Conservation (phyloP, 2,329 filamentous ascomycete species). For the Beauveria sp. region DNA sequence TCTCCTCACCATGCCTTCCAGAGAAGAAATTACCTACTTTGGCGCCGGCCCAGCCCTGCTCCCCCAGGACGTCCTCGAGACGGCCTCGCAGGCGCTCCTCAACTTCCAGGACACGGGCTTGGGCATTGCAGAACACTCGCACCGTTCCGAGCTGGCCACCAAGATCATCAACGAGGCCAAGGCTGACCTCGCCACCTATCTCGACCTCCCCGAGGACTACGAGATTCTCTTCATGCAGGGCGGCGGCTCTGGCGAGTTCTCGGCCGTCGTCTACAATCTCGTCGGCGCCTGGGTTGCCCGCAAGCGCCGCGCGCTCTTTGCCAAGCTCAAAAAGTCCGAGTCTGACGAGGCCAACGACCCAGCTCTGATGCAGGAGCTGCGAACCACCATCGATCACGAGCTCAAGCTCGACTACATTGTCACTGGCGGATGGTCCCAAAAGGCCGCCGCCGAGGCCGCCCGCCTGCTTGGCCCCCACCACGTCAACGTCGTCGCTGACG, state of each 20-base stretch:
- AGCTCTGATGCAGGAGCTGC: constrained; percentile 48
- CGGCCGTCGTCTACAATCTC: constrained; percentile 75
- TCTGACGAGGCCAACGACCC: constrained; percentile 39
- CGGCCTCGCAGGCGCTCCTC: constrained; percentile 66
- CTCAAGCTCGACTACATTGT: constrained; percentile 84
- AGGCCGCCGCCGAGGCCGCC: constrained; percentile 76
- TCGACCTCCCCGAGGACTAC: constrained; percentile 80
- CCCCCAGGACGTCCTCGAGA: constrained; percentile 72
- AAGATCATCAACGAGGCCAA: constrained; percentile 75
- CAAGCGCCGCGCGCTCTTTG: constrained; percentile 51
- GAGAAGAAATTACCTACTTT: constrained; percentile 75
- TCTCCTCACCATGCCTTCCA: constrained; percentile 51
- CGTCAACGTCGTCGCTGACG: constrained; percentile 73
- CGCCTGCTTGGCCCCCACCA: constrained; percentile 69
- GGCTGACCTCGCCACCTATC: constrained; percentile 60
- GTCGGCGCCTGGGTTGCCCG: constrained; percentile 74
- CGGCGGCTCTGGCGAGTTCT: constrained; percentile 81
- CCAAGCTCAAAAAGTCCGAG: constrained; percentile 44
- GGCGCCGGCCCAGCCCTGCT: constrained; percentile 85
- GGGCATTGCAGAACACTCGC: constrained; percentile 77
- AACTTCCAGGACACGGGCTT: constrained; percentile 77
- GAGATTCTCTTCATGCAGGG: constrained; percentile 84
- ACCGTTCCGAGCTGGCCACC: constrained; percentile 72
- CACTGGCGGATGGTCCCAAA: constrained; percentile 81
- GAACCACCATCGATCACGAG: constrained; percentile 58